Conservation (phyloP, 176 grass and related monocot species). For the Secale cereale region DNA sequence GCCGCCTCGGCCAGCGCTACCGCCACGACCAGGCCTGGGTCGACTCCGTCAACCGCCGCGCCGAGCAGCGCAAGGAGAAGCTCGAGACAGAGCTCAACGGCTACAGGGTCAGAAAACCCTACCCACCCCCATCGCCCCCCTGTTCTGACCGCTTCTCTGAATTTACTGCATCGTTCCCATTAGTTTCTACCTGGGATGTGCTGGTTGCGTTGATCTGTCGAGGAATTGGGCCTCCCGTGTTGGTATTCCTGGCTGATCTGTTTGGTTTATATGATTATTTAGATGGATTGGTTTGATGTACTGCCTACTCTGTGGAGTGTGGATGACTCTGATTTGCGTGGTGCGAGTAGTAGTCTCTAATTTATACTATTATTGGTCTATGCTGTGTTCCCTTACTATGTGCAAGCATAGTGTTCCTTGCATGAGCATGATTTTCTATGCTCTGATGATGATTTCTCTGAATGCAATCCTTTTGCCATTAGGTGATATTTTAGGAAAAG, state of each 20-base stretch:
- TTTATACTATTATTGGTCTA: not conserved
- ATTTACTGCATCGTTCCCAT: not conserved
- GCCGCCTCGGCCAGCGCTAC: slow-evolving; percentile 51
- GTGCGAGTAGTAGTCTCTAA: not conserved
- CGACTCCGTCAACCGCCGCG: slow-evolving; percentile 53
- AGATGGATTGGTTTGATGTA: not conserved
- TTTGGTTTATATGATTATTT: not conserved
- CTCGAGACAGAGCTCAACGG: slow-evolving; percentile 94
- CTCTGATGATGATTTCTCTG: no score
- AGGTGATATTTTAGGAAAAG: not conserved
- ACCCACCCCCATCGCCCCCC: not conserved
- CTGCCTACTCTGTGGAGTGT: not conserved
- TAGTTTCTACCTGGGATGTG: not conserved
- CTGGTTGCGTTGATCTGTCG: not conserved
- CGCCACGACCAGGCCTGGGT: slow-evolving; percentile 60
- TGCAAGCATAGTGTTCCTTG: not conserved
- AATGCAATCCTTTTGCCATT: not conserved
- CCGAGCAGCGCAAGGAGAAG: slow-evolving; percentile 73
- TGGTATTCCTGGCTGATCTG: not conserved
- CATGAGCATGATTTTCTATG: no score
- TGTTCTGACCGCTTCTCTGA: not conserved
- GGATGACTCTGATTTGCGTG: not conserved
- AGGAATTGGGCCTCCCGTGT: not conserved
- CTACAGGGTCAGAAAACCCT: slow-evolving; percentile 55
- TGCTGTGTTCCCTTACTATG: not conserved